Base-by-base conservation (phyloP, 164 flowering plant genomes). In the Kingdonia uniflora region DNA sequence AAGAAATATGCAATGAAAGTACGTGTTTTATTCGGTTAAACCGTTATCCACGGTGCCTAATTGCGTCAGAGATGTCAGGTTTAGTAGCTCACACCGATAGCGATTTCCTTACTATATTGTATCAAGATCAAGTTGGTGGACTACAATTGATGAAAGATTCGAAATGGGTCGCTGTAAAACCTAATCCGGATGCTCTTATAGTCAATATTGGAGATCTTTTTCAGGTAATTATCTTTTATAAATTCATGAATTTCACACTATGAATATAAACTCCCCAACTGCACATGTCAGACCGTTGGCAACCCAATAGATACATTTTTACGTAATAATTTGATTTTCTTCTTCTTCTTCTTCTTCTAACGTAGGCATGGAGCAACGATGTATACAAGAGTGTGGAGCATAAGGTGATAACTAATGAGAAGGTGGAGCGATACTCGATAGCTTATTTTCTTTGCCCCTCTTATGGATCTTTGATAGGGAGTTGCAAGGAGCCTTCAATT, bases 301-400 rank as follows among this genome's bases (percentile, higher is more conserved):
- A n/a, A n/a, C n/a, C n/a, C n/a, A n/a, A n/a, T n/a, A n/a, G n/a
- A n/a, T n/a, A n/a, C n/a, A n/a, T n/a, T n/a, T n/a, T n/a, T n/a
- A n/a, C n/a, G n/a, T n/a, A n/a, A n/a, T n/a, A n/a, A n/a, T n/a
- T n/a, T n/a, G n/a, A n/a, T n/a, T n/a, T n/a, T n/a, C n/a, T n/a
- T n/a, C n/a, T n/a, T n/a, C n/a, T n/a, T n/a, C n/a, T n/a, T n/a
- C n/a, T 16, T 51, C 2, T 53, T 39, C 11, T 23, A 26, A 43
- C 68, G 65, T 72, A 86, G 95, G 91, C 86, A 5, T 83, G 86
- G 91, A 86, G 95, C 79, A 86, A 86, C 55, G 73, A 81, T 51
- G 63, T 59, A 14, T 86, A 83, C 52, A 83, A 71, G 55, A 86
- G 95, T 42, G 91, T 80, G 35, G 81, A 80, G 68, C 95, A 86